Evolutionary conservation across 345 rosid genomes (phyloP), one percentile per base, ranked within the genome.

Genomic region (Populus tremula): DNA sequence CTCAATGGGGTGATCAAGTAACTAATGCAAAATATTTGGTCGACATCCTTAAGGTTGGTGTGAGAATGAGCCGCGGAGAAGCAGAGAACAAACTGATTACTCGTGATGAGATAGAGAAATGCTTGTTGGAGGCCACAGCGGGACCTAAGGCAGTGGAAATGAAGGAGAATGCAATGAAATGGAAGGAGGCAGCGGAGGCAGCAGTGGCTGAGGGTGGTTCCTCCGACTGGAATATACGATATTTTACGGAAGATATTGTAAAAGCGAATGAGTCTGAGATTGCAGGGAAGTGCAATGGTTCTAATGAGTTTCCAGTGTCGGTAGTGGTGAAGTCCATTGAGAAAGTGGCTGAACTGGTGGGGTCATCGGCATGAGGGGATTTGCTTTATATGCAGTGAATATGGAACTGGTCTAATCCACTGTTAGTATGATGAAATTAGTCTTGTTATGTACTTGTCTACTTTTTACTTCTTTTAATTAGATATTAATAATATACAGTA

Each of bases 1-100:
- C 97, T 5, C 97, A 88, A 33, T 94, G 95, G 97, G 94, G 95
- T 4, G 98, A 94, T 83, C 98, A 93, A 76, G 95, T 89, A 27
- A 90, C 97, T 0, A 77, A 94, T 65, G 93, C 98, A 1, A 85
- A 86, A 67, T 94, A 88, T 80, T 77, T 91, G 81, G 87, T 82
- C 2, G 93, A 93, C 1, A 91, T 87, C 50, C 89, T 87, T 67
- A 88, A 88, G 81, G 84, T 84, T 1, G 95, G 98, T 8, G 82
- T 90, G 47, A 88, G 94, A 23, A 82, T 94, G 79, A 73, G 92
- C 84, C 86, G 93, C 1, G 98, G 97, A 56, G 90, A 82, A 80
- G 83, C 91, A 1, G 92, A 88, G 65, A 83, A 82, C 38, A 86
- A 82, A 88, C 67, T 88, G 21, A 87, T 89, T 66, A 81, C 87